phyloP scores from a whole-genome alignment of 106 monocot species.

The Agapanthus africanus region DNA sequence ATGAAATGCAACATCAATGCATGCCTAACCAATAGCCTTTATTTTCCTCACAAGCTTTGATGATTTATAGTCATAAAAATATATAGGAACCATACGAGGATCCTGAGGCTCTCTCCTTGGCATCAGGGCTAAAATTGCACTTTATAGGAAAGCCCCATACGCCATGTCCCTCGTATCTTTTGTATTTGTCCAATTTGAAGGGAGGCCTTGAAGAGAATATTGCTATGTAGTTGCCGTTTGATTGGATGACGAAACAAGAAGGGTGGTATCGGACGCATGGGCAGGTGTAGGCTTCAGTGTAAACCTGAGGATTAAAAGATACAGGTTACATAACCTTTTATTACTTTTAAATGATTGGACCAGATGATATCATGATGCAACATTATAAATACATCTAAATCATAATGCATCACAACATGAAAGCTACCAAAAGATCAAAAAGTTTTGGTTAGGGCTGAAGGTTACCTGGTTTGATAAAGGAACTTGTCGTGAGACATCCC shows the following conservation, averaged over 20 bases:
- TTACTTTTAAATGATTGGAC: too few relatives aligned
- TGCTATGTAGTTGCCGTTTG: conserved; percentile 90
- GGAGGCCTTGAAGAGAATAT: conserved; percentile 69
- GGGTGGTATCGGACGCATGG: conserved; percentile 89
- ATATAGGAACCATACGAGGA: conserved; percentile 82
- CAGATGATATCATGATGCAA: too few relatives aligned
- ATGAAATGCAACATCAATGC: conserved; percentile 78
- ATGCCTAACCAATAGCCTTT: conserved; percentile 58
- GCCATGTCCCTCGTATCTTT: conserved; percentile 62
- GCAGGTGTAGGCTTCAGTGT: too few relatives aligned
- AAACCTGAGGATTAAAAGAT: too few relatives aligned
- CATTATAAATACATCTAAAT: too few relatives aligned
- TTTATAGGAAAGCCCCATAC: conserved; percentile 83
- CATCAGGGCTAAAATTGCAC: conserved; percentile 73
- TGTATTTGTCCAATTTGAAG: conserved; percentile 78
- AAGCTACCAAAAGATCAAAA: too few relatives aligned
- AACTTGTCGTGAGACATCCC: too few relatives aligned
- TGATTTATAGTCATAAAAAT: conserved; percentile 61
- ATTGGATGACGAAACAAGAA: conserved; percentile 66
- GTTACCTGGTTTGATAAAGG: too few relatives aligned
- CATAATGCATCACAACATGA: too few relatives aligned
- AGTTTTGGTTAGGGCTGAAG: too few relatives aligned
- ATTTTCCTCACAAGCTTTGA: conserved; percentile 48
- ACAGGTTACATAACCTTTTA: too few relatives aligned
- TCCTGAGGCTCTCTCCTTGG: conserved; percentile 56